Evolutionary conservation across 1,284 basidiomycete genomes (phyloP).

Genomic region (Sporisorium iseilematis-ciliati): DNA sequence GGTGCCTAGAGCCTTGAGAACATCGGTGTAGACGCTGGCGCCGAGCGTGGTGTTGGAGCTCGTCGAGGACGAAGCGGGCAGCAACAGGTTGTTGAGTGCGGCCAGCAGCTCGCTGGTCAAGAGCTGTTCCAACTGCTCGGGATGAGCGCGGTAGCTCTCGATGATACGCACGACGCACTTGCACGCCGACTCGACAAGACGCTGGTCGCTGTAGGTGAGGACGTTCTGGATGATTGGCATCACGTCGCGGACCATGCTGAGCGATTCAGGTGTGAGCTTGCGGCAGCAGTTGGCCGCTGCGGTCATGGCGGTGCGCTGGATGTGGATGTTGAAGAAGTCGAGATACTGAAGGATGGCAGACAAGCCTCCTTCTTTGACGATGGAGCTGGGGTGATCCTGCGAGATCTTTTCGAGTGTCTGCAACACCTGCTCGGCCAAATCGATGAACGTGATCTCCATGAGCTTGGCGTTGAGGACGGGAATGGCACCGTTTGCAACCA

Average conservation of each 20-base stretch:
- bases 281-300: conserved; percentile 67
- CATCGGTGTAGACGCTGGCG: conserved; percentile 59
- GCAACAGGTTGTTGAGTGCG: conserved; percentile 60
- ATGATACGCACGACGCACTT: conserved; percentile 63
- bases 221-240: conserved; percentile 66
- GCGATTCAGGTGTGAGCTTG: conserved; percentile 55
- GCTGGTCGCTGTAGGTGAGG: conserved; percentile 64
- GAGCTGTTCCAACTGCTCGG: conserved; percentile 63
- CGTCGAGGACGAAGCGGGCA: conserved; percentile 44
- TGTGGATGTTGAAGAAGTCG: conserved; percentile 69
- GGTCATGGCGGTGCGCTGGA: conserved; percentile 68
- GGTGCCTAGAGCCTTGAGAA: conserved; percentile 61
- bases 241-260: conserved; percentile 54
- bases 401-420: conserved; percentile 69
- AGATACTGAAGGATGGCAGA: conserved; percentile 67
- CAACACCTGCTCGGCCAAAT: conserved; percentile 69
- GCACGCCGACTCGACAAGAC: conserved; percentile 67
- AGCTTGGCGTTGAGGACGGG: conserved; percentile 65
- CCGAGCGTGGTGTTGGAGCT: conserved; percentile 56
- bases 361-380: conserved; percentile 67
- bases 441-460: conserved; percentile 68
- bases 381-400: conserved; percentile 58
- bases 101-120: conserved; percentile 52
- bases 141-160: conserved; percentile 57
- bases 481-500: conserved; percentile 63